Evolutionary conservation across 305 asterid genomes (phyloP).

Genomic region (Nicotiana rustica): DNA sequence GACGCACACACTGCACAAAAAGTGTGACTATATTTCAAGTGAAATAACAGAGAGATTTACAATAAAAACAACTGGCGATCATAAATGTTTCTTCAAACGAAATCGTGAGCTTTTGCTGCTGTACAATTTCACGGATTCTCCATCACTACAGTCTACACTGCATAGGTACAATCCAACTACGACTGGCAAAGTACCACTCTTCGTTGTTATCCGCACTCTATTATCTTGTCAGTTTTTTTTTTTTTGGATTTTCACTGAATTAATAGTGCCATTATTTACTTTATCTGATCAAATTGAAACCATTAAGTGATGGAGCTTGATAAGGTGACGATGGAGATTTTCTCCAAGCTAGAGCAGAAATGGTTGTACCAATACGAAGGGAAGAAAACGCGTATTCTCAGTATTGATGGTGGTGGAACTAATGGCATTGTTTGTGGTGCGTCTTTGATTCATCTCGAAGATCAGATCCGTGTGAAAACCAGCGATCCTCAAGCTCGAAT

Average conservation of each 20-base stretch:
- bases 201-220: neutral
- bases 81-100: constrained; percentile 13
- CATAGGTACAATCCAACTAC: neutral
- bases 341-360: constrained; percentile 82
- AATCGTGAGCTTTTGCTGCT: neutral
- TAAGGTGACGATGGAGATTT: constrained; percentile 72
- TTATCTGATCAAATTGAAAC: neutral
- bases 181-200: neutral
- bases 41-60: neutral
- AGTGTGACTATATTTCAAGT: neutral
- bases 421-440: constrained; percentile 61
- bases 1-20: neutral
- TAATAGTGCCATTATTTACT: neutral
- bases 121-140: constrained; percentile 24
- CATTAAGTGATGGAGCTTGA: constrained; percentile 55
- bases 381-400: constrained; percentile 73
- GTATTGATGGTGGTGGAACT: constrained; percentile 83
- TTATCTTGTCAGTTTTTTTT: neutral
- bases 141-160: neutral
- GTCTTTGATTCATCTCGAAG: constrained; percentile 73
- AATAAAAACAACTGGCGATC: neutral
- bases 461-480: constrained; percentile 72
- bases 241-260: neutral
- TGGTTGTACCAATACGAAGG: constrained; percentile 80
- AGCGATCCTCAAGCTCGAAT: constrained; percentile 68